Conservation (phyloP, 495 filamentous ascomycete genomes). For the Beverwykella pulmonaria region DNA sequence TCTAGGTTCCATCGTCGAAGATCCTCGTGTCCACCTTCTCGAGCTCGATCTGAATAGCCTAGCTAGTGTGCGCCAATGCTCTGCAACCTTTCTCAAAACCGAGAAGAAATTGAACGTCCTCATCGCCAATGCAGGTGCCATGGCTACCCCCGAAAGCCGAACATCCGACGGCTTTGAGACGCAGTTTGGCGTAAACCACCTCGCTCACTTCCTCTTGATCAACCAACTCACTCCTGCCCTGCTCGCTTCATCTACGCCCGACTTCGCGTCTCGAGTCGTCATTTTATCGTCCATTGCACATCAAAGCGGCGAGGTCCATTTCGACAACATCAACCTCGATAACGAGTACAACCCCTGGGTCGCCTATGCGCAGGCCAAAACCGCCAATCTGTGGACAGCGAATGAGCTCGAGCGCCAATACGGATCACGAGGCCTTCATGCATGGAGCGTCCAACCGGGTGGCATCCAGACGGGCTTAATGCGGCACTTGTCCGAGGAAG, state of each 20-base stretch:
- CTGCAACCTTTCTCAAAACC: too few relatives aligned
- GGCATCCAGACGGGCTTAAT: constrained; percentile 15
- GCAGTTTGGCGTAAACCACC: constrained; percentile 55
- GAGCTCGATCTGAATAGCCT: constrained; percentile 43
- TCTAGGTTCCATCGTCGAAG: constrained; percentile 18
- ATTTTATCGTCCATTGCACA: constrained; percentile 50
- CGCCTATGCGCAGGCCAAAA: constrained; percentile 39
- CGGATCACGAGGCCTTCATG: constrained; percentile 22
- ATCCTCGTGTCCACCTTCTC: constrained; percentile 42
- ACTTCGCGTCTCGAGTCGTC: constrained; percentile 51
- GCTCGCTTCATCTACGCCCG: constrained; percentile 43
- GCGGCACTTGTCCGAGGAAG: constrained; percentile 13
- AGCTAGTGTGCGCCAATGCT: constrained; percentile 12
- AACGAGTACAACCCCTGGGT: constrained; percentile 49
- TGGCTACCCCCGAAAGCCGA: constrained; percentile 45
- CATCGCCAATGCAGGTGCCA: constrained; percentile 47
- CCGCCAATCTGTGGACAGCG: constrained; percentile 41
- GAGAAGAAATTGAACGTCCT: constrained; percentile 39
- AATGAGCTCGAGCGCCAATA: constrained; percentile 42
- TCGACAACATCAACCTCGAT: constrained; percentile 43
- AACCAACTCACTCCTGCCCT: constrained; percentile 52
- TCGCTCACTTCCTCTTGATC: constrained; percentile 59
- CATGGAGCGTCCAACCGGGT: constrained; percentile 12
- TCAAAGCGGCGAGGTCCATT: constrained; percentile 31
- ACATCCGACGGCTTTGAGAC: constrained; percentile 53